Evolutionary conservation across 2,329 filamentous ascomycete genomes (phyloP), one percentile per base, ranked within the genome.

Genomic region (Sarocladium brachiariae): DNA sequence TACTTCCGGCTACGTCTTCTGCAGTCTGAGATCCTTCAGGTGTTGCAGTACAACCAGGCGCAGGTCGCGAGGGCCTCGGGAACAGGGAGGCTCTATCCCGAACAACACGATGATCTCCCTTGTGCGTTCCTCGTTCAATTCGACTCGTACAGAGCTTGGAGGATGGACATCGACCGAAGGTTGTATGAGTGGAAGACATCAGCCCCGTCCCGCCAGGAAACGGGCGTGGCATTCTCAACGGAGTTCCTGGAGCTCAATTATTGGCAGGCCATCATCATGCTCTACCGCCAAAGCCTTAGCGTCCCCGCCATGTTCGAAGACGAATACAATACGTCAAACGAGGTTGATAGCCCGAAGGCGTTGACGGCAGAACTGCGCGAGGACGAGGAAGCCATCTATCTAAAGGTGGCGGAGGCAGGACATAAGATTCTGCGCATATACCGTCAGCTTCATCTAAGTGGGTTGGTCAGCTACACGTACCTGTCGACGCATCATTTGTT

Each of bases 241-340:
- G 86, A 96, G 51, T 96, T 97, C 60, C 70, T 96, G 4, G 89
- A 96, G 60, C 76, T 97, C 54, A 97, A 97, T 66, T 97, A 97
- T 68, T 97, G 92, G 91, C 92, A 96, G 65, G 89, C 90, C 3
- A 84, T 97, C 54, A 95, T 96, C 57, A 90, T 96, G 85, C 78
- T 97, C 18, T 97, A 97, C 65, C 78, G 92, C 51, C 92, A 96
- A 66, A 93, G 90, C 65, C 69, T 96, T 54, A 86, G 88, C 46
- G 88, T 96, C 16, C 92, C 92, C 1, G 81, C 86, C 35, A 83
- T 90, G 61, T 83, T 97, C 52, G 89, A 91, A 50, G 83, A 83
- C 50, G 92, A 96, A 67, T 83, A 83, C 58, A 77, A 81, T 58
- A 80, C 80, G 2, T 77, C 80, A 4, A 78, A 78, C 53, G 81